Conservation (phyloP, 305 asterid genomes). For the Plantago coronopus region DNA sequence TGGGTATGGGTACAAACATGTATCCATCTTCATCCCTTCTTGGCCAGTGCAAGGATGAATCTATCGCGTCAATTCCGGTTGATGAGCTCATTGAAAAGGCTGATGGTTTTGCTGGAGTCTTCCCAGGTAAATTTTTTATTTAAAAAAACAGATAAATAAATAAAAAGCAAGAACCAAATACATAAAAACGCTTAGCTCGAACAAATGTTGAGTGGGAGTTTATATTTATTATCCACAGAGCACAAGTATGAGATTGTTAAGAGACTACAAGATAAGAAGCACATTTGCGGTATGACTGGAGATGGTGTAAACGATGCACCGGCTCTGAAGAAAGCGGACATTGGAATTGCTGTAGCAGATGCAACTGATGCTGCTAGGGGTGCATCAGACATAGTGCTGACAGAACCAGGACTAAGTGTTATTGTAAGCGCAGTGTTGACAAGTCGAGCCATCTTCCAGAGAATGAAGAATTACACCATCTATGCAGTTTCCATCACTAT, state of each 20-base stretch:
- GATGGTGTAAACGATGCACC: conserved; percentile 74
- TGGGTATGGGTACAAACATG: conserved; percentile 74
- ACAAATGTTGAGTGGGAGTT: neutral
- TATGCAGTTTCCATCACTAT: conserved; percentile 66
- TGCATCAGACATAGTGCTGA: conserved; percentile 60
- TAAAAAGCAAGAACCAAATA: neutral
- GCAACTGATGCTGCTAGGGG: conserved; percentile 72
- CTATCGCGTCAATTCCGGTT: conserved; percentile 47
- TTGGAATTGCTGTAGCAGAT: conserved; percentile 64
- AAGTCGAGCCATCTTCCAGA: conserved; percentile 66
- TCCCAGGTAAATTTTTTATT: conserved; percentile 62
- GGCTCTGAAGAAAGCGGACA: conserved; percentile 62
- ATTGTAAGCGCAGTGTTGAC: conserved; percentile 57
- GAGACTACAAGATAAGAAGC: conserved; percentile 52
- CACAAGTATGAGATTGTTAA: conserved; percentile 68
- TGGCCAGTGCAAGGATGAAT: conserved; percentile 48
- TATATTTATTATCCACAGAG: conserved; percentile 23
- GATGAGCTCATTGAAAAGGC: conserved; percentile 65
- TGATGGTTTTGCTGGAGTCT: conserved; percentile 73
- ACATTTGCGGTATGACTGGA: conserved; percentile 69
- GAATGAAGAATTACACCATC: conserved; percentile 68
- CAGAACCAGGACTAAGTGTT: conserved; percentile 64
- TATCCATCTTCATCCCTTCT: conserved; percentile 68
- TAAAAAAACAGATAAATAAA: too few species aligned
- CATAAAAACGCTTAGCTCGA: neutral